A percentile compares a stretch with the other conserved stretches of the same genome.
Conservation (phyloP, 1,139 yeast species). For the Tardiomyces blankii region DNA sequence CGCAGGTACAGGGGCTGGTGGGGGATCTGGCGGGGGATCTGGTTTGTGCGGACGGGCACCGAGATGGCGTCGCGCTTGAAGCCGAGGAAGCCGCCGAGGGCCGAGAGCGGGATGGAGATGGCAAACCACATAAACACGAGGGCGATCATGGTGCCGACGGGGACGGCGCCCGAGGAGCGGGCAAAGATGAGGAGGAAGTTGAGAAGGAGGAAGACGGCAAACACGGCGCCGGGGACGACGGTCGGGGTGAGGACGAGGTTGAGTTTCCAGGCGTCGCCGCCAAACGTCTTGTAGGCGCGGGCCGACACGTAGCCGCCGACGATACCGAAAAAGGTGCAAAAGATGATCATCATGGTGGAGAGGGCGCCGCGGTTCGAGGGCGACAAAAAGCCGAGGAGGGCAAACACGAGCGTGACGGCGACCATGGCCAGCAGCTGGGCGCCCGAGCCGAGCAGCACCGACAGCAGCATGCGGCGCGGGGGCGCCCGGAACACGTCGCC, state of each 20-base stretch:
- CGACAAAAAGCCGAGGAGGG: conserved; percentile 78
- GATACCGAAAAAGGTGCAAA: conserved; percentile 69
- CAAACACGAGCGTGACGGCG: conserved; percentile 63
- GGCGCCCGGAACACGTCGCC: conserved; percentile 95
- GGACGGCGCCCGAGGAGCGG: conserved; percentile 90
- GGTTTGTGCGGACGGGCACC: conserved; percentile 74
- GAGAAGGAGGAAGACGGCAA: conserved; percentile 51
- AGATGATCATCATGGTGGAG: conserved; percentile 77
- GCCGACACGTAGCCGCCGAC: conserved; percentile 85
- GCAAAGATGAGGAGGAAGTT: conserved; percentile 75
- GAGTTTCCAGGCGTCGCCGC: conserved; percentile 85
- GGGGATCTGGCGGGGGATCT: conserved; percentile 94
- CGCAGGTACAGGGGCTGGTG: conserved; percentile 77
- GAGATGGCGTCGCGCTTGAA: conserved; percentile 49
- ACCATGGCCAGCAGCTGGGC: conserved; percentile 73
- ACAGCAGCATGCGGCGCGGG: conserved; percentile 51
- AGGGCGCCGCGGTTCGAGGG: conserved; percentile 94
- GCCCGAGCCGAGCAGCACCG: conserved; percentile 84
- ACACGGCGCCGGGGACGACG: conserved; percentile 71
- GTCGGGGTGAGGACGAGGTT: conserved; percentile 76
- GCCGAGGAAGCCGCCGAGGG: conserved; percentile 69
- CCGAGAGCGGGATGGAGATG: conserved; percentile 74
- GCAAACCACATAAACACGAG: conserved; percentile 76
- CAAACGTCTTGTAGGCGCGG: conserved; percentile 74
- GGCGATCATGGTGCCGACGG: conserved; percentile 80